Percentiles rank a stretch among this genome's conserved stretches.
These are phyloP conservation scores for Auricularia sp. DNA, from an alignment of 768 basidiomycete species.

Conservation along the genomic window DNA sequence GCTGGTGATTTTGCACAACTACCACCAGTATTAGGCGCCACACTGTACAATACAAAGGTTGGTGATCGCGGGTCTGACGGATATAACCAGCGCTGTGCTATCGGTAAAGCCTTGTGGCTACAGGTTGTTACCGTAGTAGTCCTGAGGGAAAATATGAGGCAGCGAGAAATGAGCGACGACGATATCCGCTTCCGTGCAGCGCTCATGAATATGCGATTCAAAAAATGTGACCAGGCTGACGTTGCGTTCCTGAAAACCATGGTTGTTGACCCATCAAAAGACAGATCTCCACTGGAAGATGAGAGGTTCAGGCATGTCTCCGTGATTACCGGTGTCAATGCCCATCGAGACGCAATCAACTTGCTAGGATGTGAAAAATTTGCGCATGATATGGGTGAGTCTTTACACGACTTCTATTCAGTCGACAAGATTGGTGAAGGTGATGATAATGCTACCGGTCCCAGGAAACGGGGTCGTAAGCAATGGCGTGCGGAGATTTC, in stretches of 20 bases:
- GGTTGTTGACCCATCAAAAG: not conserved
- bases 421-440: not conserved
- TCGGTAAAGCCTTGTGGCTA: conserved; percentile 31
- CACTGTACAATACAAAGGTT: not conserved
- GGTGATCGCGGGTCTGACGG: not conserved
- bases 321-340: not conserved
- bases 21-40: conserved; percentile 18
- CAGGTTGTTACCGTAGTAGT: conserved; percentile 15
- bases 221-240: not conserved
- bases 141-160: conserved; percentile 5
- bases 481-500: not conserved
- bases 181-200: conserved; percentile 30
- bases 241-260: not conserved
- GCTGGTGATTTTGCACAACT: conserved; percentile 41
- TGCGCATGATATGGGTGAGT: not conserved
- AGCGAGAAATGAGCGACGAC: conserved; percentile 28
- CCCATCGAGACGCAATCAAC: not conserved
- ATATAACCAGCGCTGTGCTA: not conserved
- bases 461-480: not conserved
- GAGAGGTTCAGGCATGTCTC: not conserved
- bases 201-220: not conserved
- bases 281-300: not conserved
- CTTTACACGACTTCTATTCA: not conserved
- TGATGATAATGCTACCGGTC: not conserved
- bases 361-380: not conserved